Evolutionary conservation across 176 grass and related monocot species (phyloP), one percentile per base, ranked within the genome.

Genomic region (Oryza glaberrima): DNA sequence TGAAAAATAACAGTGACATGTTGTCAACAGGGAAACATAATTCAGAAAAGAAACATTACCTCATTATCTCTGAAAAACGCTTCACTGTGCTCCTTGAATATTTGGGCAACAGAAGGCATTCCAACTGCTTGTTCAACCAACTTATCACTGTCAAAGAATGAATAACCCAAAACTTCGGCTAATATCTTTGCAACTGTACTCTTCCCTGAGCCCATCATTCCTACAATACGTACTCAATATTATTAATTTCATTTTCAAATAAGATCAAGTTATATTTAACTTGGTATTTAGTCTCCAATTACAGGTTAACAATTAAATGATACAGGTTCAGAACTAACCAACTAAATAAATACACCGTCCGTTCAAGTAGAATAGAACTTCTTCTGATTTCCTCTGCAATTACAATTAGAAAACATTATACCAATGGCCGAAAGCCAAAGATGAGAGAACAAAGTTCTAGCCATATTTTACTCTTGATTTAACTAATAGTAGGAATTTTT

Each of bases 141-240:
- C 61, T 94, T 97, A 84, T 94, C 95, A 84, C 95, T 97, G 79
- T 97, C 95, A 84, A 97, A 94, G 79, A 84, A 94, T 46, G 95
- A 94, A 82, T 97, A 97, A 77, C 92, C 82, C 72, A 94, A 52
- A 67, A 94, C 95, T 94, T 97, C 95, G 0, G 92, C 77, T 78
- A 97, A 75, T 43, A 97, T 97, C 78, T 97, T 97, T 35, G 90
- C 95, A 34, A 97, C 90, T 1, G 95, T 97, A 23, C 84, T 97
- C 81, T 97, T 97, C 45, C 95, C 95, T 26, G 95, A 97, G 12
- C 95, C 95, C 95, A 97, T 97, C 92, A 97, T 92, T 84, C 95
- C 95, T 97, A 75, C 65, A 34, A 56, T 45, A 77, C 15, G n/a
- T 75, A 34, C n/a, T 14, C 14, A 56, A 13, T n/a, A 32, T 22